phyloP scores from a whole-genome alignment of 1,284 basidiomycete species.

The Anthracocystis walkeri region DNA sequence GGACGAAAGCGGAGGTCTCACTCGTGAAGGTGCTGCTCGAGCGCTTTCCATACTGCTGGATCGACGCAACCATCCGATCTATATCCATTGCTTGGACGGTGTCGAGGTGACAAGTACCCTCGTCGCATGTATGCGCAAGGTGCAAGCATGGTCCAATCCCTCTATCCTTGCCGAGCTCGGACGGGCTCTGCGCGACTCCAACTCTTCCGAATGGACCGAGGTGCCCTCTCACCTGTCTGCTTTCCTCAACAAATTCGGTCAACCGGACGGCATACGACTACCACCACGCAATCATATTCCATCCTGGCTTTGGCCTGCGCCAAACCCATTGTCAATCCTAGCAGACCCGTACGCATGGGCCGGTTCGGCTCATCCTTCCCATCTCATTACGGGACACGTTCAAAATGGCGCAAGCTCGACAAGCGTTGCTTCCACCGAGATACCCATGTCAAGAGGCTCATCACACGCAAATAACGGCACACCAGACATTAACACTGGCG shows the following conservation, averaged over 20 bases:
- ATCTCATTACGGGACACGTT: conserved; percentile 6
- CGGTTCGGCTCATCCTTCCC: conserved; percentile 11
- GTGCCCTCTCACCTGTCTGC: conserved; percentile 56
- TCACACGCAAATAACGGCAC: conserved; percentile 11
- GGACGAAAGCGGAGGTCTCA: conserved; percentile 64
- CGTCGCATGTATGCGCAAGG: conserved; percentile 62
- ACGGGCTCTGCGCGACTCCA: conserved; percentile 53
- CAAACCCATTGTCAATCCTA: conserved; percentile 34
- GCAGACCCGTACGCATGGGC: conserved; percentile 46
- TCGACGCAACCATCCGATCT: conserved; percentile 61
- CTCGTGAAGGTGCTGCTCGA: conserved; percentile 58
- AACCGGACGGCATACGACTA: conserved; percentile 60
- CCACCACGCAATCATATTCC: conserved; percentile 57
- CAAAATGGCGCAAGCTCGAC: conserved; percentile 11
- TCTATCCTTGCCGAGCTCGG: conserved; percentile 59
- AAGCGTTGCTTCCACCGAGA: neutral
- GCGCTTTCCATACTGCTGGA: conserved; percentile 61
- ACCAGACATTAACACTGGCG: conserved; percentile 4
- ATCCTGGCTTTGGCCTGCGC: conserved; percentile 58
- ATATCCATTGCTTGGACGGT: conserved; percentile 67
- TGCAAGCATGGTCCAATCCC: conserved; percentile 61
- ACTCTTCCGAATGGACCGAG: conserved; percentile 49
- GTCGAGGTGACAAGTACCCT: conserved; percentile 63
- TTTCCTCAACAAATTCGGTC: conserved; percentile 62
- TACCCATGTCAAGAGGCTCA: conserved; percentile 5